phyloP scores from a whole-genome alignment of 441 rosid species.

The Bruguiera hainesii region DNA sequence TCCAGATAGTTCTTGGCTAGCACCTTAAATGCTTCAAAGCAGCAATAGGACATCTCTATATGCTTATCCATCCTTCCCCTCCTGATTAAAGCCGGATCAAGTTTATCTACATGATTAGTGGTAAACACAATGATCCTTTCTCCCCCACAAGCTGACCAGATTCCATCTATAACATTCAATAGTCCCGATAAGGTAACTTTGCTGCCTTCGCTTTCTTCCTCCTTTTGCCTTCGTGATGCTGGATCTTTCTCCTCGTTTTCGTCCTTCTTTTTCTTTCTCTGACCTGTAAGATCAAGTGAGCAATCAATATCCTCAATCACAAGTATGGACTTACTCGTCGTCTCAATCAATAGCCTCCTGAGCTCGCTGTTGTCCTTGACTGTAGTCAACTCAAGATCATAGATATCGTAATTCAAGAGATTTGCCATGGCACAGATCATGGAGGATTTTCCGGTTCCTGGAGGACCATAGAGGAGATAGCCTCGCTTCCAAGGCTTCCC shows the following conservation, averaged over 20 bases:
- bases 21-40: conserved; percentile 38
- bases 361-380: conserved; percentile 38
- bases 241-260: background rate
- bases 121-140: conserved; percentile 46
- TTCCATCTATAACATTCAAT: conserved; percentile 39
- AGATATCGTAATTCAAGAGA: conserved; percentile 33
- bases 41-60: conserved; percentile 39
- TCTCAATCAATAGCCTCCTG: conserved; percentile 39
- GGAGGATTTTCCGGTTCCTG: conserved; percentile 50
- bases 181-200: conserved; percentile 40
- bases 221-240: background rate
- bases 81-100: conserved; percentile 43
- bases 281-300: conserved; percentile 44
- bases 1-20: conserved; percentile 42
- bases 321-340: conserved; percentile 37
- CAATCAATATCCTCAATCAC: conserved; percentile 61
- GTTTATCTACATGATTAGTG: conserved; percentile 43
- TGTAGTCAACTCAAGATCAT: conserved; percentile 46
- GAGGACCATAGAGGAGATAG: conserved; percentile 47
- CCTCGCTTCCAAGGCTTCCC: conserved; percentile 59
- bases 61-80: conserved; percentile 49
- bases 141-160: conserved; percentile 42
- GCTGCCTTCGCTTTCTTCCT: conserved; percentile 25
- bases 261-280: conserved; percentile 24
- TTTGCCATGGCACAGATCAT: conserved; percentile 56